Percentiles rank a stretch among this genome's conserved stretches.
Evolutionary conservation across 1,284 basidiomycete genomes (phyloP).

Genomic region (Singerocomus rubriflavus): DNA sequence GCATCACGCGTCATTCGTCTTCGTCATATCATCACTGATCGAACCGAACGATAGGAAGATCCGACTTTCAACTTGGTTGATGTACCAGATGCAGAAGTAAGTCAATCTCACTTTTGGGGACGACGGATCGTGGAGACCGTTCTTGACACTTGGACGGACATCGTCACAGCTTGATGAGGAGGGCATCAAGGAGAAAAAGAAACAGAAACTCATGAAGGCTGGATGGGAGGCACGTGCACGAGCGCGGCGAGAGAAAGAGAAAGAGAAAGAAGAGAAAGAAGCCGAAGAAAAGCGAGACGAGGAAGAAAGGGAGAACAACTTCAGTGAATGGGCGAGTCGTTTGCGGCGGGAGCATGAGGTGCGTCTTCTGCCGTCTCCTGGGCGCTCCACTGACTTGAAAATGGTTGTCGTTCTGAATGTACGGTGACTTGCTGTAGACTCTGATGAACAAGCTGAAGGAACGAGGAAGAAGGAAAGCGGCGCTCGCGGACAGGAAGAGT

Average conservation of each 20-base stretch:
- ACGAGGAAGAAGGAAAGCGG: slow-evolving; percentile 76
- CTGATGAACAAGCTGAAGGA: slow-evolving; percentile 87
- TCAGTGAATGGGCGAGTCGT: slow-evolving; percentile 69
- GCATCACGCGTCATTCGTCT: slow-evolving; percentile 3
- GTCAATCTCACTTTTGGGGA: slow-evolving; percentile 9
- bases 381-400: not conserved
- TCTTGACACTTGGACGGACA: not conserved
- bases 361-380: slow-evolving; percentile 7
- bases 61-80: slow-evolving; percentile 89
- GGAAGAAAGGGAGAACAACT: slow-evolving; percentile 72
- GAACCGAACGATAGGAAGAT: slow-evolving; percentile 56
- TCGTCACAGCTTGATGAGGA: slow-evolving; percentile 82
- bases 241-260: slow-evolving; percentile 85
- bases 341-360: slow-evolving; percentile 80
- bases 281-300: slow-evolving; percentile 74
- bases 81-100: slow-evolving; percentile 83
- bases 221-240: slow-evolving; percentile 91
- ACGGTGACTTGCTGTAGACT: slow-evolving; percentile 40
- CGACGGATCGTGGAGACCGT: not conserved
- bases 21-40: not conserved
- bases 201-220: slow-evolving; percentile 91
- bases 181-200: slow-evolving; percentile 90
- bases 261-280: slow-evolving; percentile 74
- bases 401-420: not conserved
- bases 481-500: slow-evolving; percentile 89